Base-by-base conservation (phyloP, 805 yeast genomes). In the Zygotorulaspora chibaensis region DNA sequence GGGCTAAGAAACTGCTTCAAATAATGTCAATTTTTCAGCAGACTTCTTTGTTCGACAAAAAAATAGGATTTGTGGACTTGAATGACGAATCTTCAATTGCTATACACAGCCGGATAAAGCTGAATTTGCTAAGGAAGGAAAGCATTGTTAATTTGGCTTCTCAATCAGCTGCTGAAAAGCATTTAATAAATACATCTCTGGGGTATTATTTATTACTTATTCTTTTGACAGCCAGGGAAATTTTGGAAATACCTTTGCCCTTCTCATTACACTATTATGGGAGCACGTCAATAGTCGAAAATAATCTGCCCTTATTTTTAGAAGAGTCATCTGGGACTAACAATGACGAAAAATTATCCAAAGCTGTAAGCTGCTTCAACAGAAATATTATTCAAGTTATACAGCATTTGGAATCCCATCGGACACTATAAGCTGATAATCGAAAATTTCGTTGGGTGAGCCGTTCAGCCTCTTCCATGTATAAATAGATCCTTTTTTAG, bases 401-500 rank as follows among this genome's bases (percentile, higher is more conserved):
- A 20, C 63, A 61, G 50, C 59, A 55, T 52, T 48, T 62, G 56
- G 57, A 46, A 59, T 57, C 30, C 83, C 84, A 15, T 59, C 70
- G 27, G 62, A 52, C 17, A 77, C 81, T 46, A 82, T 61, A 8
- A 61, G 54, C 59, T 81, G 86, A 31, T 62, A 56, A 56, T 84
- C 88, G 40, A 80, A 59, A 2, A 43, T 53, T 6, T 61, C 62
- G 0, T 67, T 69, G 1, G 84, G 82, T 5, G 74, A 70, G 18
- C 77, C 72, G 56, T 84, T 84, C 13, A 81, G 61, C 48, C 93
- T 67, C 64, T 90, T 89, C 89, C 95, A 87, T 2, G 88, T 77
- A 30, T 59, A 63, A 12, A 72, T 58, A 15, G 68, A 67, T 1
- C 75, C 73, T 1, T 62, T 59, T 7, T 64, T 57, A 1, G 77